Conservation (phyloP, 306 rosid species). For the Leucaena leucocephala region DNA sequence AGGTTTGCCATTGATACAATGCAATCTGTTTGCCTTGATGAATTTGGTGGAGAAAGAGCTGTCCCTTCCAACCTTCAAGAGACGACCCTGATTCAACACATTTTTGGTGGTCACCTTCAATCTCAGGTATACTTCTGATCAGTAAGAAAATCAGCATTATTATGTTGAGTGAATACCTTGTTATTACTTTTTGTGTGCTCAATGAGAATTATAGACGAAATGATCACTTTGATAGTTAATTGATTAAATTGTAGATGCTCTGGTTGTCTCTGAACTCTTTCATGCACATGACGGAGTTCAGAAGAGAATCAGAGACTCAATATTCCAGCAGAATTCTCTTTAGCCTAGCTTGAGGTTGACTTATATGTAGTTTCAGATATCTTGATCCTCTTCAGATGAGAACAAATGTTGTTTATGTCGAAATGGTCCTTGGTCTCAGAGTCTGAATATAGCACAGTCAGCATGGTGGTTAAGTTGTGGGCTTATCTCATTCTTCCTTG, state of each 20-base stretch:
- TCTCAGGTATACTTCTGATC: slow-evolving; percentile 71
- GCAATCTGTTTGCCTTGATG: slow-evolving; percentile 95
- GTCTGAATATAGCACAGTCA: neutral
- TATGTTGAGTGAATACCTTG: slow-evolving; percentile 21
- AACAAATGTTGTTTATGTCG: neutral
- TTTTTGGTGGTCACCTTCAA: slow-evolving; percentile 90
- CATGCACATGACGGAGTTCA: slow-evolving; percentile 13
- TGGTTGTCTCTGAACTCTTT: neutral
- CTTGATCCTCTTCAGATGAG: slow-evolving; percentile 13
- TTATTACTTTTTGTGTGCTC: slow-evolving; percentile 6
- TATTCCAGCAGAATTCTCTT: neutral
- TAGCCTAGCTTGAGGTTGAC: neutral
- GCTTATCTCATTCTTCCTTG: neutral
- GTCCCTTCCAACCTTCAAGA: slow-evolving; percentile 69
- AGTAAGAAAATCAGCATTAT: slow-evolving; percentile 16
- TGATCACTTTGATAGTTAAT: slow-evolving; percentile 15
- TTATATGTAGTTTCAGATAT: neutral
- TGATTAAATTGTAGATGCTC: neutral
- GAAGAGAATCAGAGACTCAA: slow-evolving; percentile 14
- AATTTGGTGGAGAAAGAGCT: slow-evolving; percentile 92
- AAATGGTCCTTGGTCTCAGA: neutral
- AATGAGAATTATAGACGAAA: neutral
- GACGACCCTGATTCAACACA: slow-evolving; percentile 93
- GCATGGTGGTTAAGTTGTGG: neutral
- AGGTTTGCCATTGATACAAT: slow-evolving; percentile 91